Evolutionary conservation across 129 eudicot genomes (phyloP), one percentile per base, ranked within the genome.

Genomic region (Sambucus nigra): DNA sequence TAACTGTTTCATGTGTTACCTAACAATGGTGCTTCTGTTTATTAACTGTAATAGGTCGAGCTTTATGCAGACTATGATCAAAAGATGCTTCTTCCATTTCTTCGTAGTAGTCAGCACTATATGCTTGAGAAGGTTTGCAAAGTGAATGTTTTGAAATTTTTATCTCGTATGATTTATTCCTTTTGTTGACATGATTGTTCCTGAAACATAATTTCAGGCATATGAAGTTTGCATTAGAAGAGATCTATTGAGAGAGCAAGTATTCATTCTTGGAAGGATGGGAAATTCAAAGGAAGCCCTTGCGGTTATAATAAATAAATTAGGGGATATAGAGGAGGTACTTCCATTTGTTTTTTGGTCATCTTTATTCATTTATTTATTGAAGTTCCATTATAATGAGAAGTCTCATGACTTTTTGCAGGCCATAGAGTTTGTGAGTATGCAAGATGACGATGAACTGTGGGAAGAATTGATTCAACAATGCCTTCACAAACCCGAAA

Each of bases 401-500:
- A 39, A 19, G 27, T 29, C 7, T 38, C 31, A 50, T 28, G 47
- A 52, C 52, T 40, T 48, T 63, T 41, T 64, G 57, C 80, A 91
- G 99, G 99, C 99, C 60, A 66, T 91, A 67, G 99, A 91, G 46
- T 91, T 91, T 61, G 95, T 86, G 19, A 79, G 87, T 44, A 79
- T 76, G 89, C 95, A 91, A 70, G 88, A 91, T 53, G 99, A 91
- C 55, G 99, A 91, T 66, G 99, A 91, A 49, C 86, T 91, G 32
- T 91, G 99, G 95, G 95, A 91, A 61, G 99, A 91, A 73, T 73
- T 91, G 65, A 86, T 91, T 59, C 79, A 71, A 51, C 99, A 91
- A 49, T 82, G 94, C 50, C 66, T 82, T 48, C 62, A 91, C 67
- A 86, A 77, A 69, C 99, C 99, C 5, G 99, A 91, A 81, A 91